Evolutionary conservation across 2,329 filamentous ascomycete genomes (phyloP).

Genomic region (Dactylellina leptospora): DNA sequence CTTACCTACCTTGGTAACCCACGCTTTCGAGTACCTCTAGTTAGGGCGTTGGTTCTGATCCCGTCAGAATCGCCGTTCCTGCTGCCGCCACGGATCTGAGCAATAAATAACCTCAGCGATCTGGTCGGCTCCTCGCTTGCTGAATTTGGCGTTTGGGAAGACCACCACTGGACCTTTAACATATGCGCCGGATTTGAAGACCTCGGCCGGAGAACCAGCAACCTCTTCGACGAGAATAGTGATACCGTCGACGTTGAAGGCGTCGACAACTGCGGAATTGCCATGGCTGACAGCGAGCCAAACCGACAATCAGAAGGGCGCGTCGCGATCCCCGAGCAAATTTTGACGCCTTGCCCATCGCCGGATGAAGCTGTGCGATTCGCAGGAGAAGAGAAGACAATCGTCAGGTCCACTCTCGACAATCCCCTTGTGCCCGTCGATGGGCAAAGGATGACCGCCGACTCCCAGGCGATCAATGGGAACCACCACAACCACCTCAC

Average conservation of each 20-base stretch:
- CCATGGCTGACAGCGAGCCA: constrained; percentile 46
- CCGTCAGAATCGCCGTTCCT: constrained; percentile 2
- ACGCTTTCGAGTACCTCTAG: background rate
- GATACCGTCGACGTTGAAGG: background rate
- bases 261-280: constrained; percentile 15
- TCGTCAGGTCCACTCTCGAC: background rate
- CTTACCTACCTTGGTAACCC: background rate
- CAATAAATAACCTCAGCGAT: background rate
- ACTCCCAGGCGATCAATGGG: constrained; percentile 15
- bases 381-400: constrained; percentile 36
- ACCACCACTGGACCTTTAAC: too few relatives aligned
- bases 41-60: constrained; percentile 4
- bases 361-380: constrained; percentile 51
- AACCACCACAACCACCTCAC: background rate
- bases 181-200: constrained; percentile 7
- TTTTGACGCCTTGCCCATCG: constrained; percentile 50
- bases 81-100: background rate
- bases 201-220: background rate
- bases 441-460: constrained; percentile 14
- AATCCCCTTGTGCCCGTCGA: background rate
- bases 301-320: constrained; percentile 39
- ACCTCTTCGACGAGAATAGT: constrained; percentile 13
- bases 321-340: constrained; percentile 31
- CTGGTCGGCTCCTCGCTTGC: background rate
- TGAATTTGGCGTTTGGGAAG: background rate